Base-by-base conservation (phyloP, 352 stramenopile genomes). In the Poterioochromonas sp. region DNA sequence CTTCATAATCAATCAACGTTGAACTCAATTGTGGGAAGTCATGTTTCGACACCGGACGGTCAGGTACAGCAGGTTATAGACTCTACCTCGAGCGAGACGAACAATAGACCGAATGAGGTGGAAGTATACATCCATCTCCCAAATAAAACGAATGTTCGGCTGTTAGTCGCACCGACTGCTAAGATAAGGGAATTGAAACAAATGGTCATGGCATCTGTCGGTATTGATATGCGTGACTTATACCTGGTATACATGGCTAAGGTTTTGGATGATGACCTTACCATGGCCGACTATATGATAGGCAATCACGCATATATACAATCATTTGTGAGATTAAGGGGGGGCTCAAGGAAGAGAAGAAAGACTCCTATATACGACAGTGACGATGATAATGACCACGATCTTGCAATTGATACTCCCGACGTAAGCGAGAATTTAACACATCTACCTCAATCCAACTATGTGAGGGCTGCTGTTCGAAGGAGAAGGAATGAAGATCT, bases 191-290 rank as follows among this genome's bases (percentile, higher is more conserved):
- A 68, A 68, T 68, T 68, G 58, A 68, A 68, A 68, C 58, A 68
- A 35, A 35, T 68, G 58, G 58, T 68, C 58, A 68, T 68, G 58
- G 29, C 29, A 35, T 68, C 58, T 68, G 58, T 68, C 29, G 58
- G 58, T 68, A 68, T 68, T 68, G 58, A 68, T 68, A 68, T 68
- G 58, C 58, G 58, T 68, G 58, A 68, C 58, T 68, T 68, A 68
- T 68, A 68, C 58, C 58, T 68, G 58, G 58, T 68, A 68, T 68
- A 68, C 58, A 68, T 68, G 58, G 58, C 58, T 68, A 68, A 68
- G 58, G 58, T 68, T 68, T 68, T 68, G 58, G 58, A 68, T 35
- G 58, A 68, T 68, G 29, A 68, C 58, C 58, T 68, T 68, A 68
- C 58, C 58, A 68, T 68, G 58, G 58, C 58, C 29, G 58, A 68